phyloP scores from a whole-genome alignment of 805 yeast genomes.

The Yamadazyma endophytica region DNA sequence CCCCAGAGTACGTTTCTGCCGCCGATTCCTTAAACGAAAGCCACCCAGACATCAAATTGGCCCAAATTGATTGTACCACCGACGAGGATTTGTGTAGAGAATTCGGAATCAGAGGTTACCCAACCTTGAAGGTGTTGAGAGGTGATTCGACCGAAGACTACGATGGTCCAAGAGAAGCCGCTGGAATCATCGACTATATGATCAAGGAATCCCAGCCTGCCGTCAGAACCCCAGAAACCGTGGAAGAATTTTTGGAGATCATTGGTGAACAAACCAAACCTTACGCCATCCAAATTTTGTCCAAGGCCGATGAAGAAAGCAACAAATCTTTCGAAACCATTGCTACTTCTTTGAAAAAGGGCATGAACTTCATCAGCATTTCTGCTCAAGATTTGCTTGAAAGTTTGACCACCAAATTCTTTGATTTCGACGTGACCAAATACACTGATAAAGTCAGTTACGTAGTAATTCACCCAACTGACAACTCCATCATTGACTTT shows the following conservation, averaged over 20 bases:
- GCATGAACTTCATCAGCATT: constrained; percentile 50
- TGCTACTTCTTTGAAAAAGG: constrained; percentile 65
- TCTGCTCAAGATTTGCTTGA: constrained; percentile 35
- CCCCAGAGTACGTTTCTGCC: constrained; percentile 75
- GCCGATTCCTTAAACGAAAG: constrained; percentile 54
- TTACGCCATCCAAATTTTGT: constrained; percentile 52
- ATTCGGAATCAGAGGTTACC: constrained; percentile 75
- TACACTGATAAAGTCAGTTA: constrained; percentile 18
- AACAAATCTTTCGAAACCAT: constrained; percentile 58
- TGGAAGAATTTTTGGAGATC: constrained; percentile 48
- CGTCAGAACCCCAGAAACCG: constrained; percentile 37
- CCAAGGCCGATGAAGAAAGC: constrained; percentile 23
- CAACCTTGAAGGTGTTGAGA: constrained; percentile 75
- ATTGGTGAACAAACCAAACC: constrained; percentile 46
- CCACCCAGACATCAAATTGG: constrained; percentile 61
- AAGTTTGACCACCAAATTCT: constrained; percentile 31
- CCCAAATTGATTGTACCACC: constrained; percentile 83
- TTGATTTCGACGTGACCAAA: constrained; percentile 27
- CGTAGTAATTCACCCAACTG: constrained; percentile 45
- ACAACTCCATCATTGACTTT: constrained; percentile 46
- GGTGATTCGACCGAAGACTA: constrained; percentile 59
- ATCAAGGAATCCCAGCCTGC: constrained; percentile 77
- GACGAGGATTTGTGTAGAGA: constrained; percentile 67
- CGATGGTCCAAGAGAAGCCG: constrained; percentile 80
- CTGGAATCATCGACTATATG: constrained; percentile 75